Evolutionary conservation across 257 asterid species (phyloP), one percentile per base, ranked within the genome.

Genomic region (Capsicum baccatum): DNA sequence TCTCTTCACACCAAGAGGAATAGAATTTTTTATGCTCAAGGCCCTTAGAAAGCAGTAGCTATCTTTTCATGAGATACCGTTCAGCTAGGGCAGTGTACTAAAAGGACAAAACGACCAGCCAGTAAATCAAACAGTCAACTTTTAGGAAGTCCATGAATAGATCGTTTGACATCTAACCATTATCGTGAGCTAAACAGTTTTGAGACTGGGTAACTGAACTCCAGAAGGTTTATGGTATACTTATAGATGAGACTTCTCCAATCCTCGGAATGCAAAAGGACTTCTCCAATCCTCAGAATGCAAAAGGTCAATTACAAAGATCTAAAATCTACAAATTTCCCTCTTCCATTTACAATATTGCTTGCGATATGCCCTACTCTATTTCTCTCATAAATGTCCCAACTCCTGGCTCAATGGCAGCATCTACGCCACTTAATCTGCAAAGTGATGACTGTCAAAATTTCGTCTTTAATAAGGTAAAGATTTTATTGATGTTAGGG

Each of bases 261-360:
- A 50, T 50, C 48, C 14, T 8, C 17, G 21, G 2, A 39, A 39
- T 39, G 44, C 3, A 39, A 39, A 39, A 39, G 44, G 44, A 39
- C 48, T 44, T 44, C 48, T 44, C 48, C 48, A 66, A 26, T 26
- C 73, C 9, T 12, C 17, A 26, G 2, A 52, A 52, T 52, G 63
- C 76, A 14, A 52, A 76, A 10, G 81, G 63, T 52, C 58, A 76
- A 54, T 15, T 76, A 76, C 81, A 76, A 69, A 14, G 81, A 76
- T 37, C 54, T 15, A 68, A 66, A 68, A 68, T 50, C 12, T 16
- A 76, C 8, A 54, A 76, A 54, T 52, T 26, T 35, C 81, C 62
- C 62, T 50, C 21, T 19, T 74, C 57, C 81, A 50, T 14, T 50
- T 73, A 47, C n/a, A 73, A 47, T 73, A 47, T 6, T 26, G 81